Base-by-base conservation (phyloP, 2,329 filamentous ascomycete genomes). In the Sclerotinia subarctica region DNA sequence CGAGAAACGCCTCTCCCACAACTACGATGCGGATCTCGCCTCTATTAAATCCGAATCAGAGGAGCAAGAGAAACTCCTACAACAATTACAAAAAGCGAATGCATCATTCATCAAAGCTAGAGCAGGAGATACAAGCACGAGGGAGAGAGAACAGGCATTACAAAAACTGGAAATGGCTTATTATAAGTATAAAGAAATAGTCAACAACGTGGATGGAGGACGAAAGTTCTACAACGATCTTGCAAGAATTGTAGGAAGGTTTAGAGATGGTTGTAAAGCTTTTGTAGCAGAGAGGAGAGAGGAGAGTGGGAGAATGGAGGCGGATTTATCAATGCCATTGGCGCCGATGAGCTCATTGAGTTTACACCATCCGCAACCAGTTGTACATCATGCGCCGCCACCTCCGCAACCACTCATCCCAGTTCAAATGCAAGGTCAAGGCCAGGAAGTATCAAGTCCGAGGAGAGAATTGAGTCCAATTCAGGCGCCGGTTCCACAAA, bases 191-290 rank as follows among this genome's bases (percentile, higher is more conserved):
- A 97, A 97, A 80, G 94, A 99, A 78, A 92, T 98, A 68, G 88
- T 97, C 68, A 92, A 87, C 72, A 97, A 98, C 76, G 84, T 97
- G 3, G 94, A 98, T 72, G 92, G 91, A 0, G 95, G 93, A 0
- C 85, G 94, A 65, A 97, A 95, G 78, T 99, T 99, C 77, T 99
- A 98, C 81, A 99, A 99, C 73, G 94, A 98, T 76, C 84, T 99
- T 5, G 92, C 91, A 58, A 92, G 90, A 79, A 93, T 98, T 70
- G 91, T 97, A 0, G 90, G 88, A 0, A 84, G 89, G 13, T 98
- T 97, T 78, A 85, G 93, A 24, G 94, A 97, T 73, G 91, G 92
- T 47, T 89, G 88, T 68, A 86, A 86, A 72, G 86, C 85, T 1
- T 98, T 96, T 83, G 90, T 91, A 0, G 90, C 93, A 38, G 87